phyloP scores from a whole-genome alignment of 306 rosid species.

The Astragalus glycyphyllos region DNA sequence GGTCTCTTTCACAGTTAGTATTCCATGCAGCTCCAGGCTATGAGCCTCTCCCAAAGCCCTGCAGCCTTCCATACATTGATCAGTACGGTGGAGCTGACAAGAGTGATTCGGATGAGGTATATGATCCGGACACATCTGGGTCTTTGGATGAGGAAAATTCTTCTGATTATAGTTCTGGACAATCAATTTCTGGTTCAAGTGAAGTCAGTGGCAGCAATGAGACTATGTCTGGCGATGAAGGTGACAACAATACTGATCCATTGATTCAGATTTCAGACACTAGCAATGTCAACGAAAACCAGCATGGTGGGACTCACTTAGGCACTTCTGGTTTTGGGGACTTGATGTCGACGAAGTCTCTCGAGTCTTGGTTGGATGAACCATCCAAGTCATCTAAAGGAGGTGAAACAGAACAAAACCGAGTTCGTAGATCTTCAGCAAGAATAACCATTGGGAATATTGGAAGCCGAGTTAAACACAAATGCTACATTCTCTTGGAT shows the following conservation, averaged over 20 bases:
- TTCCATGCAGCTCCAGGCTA: conserved; percentile 99
- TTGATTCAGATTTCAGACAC: conserved; percentile 80
- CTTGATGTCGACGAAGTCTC: conserved; percentile 74
- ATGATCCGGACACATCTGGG: conserved; percentile 64
- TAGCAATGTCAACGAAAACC: conserved; percentile 50
- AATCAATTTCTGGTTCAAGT: conserved; percentile 63
- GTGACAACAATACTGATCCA: conserved; percentile 54
- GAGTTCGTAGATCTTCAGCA: conserved; percentile 67
- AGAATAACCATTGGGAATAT: conserved; percentile 87
- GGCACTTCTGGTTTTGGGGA: conserved; percentile 65
- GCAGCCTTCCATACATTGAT: conserved; percentile 58
- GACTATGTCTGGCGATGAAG: conserved; percentile 55
- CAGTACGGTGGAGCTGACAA: conserved; percentile 47
- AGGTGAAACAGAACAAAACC: conserved; percentile 56
- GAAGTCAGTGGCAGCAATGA: conserved; percentile 56
- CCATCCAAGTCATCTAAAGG: conserved; percentile 66
- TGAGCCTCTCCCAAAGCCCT: conserved; percentile 97
- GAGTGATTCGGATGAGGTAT: conserved; percentile 54
- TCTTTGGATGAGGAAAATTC: conserved; percentile 76
- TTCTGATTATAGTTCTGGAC: conserved; percentile 73
- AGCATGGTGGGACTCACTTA: conserved; percentile 60
- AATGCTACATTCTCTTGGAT: conserved; percentile 75
- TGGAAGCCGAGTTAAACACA: conserved; percentile 63
- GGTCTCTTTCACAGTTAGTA: conserved; percentile 94
- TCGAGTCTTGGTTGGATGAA: conserved; percentile 92